Conservation (phyloP, 169 alveolate genomes). For the Pseudocohnilembus persalinus region DNA sequence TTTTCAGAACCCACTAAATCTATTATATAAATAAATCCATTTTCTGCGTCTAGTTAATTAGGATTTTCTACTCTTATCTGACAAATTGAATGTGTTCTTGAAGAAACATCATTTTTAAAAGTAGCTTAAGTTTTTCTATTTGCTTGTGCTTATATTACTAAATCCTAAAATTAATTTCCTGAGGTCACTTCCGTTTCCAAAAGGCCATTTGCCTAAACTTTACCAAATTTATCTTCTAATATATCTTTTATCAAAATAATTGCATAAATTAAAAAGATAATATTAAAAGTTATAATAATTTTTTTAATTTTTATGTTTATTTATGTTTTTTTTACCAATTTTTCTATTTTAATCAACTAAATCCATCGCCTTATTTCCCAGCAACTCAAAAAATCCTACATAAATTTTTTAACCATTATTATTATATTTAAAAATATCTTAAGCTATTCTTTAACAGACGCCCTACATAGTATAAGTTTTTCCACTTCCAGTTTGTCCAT, state of each 20-base stretch:
- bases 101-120: background rate
- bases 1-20: background rate
- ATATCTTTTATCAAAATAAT: background rate
- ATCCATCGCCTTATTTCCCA: background rate
- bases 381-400: background rate
- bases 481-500: background rate
- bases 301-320: too few relatives aligned
- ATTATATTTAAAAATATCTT: background rate
- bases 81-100: background rate
- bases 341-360: background rate
- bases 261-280: background rate
- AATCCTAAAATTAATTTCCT: too few relatives aligned
- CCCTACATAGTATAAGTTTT: background rate
- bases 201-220: background rate
- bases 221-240: background rate
- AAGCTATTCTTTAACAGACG: background rate
- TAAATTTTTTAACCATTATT: background rate
- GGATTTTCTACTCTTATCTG: background rate
- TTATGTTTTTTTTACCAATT: too few relatives aligned
- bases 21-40: background rate
- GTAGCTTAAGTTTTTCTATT: background rate
- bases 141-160: background rate
- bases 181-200: background rate
- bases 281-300: too few relatives aligned
- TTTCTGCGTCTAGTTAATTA: background rate